Evolutionary conservation across 176 grass and related monocot species (phyloP).

Genomic region (Eleusine coracana): DNA sequence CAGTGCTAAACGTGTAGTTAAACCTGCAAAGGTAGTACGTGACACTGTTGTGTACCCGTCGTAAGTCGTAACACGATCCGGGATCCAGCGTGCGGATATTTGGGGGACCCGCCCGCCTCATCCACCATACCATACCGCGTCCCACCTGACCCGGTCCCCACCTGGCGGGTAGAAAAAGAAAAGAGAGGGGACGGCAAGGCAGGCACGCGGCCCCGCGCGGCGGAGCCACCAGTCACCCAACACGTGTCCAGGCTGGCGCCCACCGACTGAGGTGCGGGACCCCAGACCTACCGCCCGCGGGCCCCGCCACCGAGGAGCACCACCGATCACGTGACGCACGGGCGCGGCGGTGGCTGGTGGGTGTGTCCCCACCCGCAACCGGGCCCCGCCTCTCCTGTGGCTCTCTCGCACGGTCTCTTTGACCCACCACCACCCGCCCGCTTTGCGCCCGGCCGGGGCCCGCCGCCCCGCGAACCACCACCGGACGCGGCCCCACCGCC

Average conservation of each 20-base stretch:
- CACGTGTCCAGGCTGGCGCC: slow-evolving; percentile 29
- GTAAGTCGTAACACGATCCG: background rate
- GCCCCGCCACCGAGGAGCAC: background rate
- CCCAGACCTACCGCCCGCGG: background rate
- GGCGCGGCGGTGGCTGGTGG: background rate
- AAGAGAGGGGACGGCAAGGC: background rate
- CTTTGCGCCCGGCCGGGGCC: slow-evolving; percentile 14
- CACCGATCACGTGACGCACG: slow-evolving; percentile 38
- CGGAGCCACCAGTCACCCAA: background rate
- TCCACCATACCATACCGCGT: background rate
- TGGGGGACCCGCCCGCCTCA: background rate
- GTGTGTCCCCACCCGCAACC: background rate
- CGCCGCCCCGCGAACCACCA: slow-evolving; percentile 1
- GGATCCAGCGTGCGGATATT: slow-evolving; percentile 31
- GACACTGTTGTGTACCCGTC: background rate
- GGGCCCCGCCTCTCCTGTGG: background rate
- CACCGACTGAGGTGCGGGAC: slow-evolving; percentile 4
- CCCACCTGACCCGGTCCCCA: slow-evolving; percentile 22
- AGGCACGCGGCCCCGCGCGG: background rate
- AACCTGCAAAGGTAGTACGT: background rate
- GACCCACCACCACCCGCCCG: slow-evolving; percentile 45
- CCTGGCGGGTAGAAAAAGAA: background rate
- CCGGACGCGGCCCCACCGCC: background rate
- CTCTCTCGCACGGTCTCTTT: background rate
- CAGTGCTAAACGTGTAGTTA: background rate